Conservation (phyloP, 1,284 basidiomycete species). For the Heterobasidion occidentale region DNA sequence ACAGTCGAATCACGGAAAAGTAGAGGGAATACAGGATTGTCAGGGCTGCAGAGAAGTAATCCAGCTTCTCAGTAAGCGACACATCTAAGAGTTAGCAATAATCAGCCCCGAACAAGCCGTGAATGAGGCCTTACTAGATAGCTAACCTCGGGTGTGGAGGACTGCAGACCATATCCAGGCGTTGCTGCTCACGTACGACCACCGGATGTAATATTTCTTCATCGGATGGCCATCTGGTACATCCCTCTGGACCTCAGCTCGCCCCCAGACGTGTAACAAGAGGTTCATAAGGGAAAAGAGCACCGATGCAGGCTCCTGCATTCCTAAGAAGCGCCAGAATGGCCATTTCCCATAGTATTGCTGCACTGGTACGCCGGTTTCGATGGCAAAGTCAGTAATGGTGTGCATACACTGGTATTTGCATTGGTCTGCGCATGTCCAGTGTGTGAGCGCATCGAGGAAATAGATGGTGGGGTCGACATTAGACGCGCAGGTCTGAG, state of each 20-base stretch:
- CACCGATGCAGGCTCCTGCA: constrained; percentile 94
- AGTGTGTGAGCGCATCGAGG: constrained; percentile 49
- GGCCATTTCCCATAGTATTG: constrained; percentile 98
- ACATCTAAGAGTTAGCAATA: constrained; percentile 46
- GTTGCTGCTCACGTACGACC: constrained; percentile 75
- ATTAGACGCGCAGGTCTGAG: constrained; percentile 1
- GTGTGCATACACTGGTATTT: constrained; percentile 85
- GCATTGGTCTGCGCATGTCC: constrained; percentile 85
- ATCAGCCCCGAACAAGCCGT: neutral
- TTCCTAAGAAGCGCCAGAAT: constrained; percentile 77
- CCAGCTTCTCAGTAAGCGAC: constrained; percentile 80
- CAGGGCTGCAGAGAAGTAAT: constrained; percentile 92
- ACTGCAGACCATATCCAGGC: constrained; percentile 92
- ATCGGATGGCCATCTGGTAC: constrained; percentile 61
- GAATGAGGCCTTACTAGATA: constrained; percentile 14
- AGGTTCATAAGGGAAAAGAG: constrained; percentile 85
- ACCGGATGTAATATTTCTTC: constrained; percentile 59
- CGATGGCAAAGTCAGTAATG: constrained; percentile 60
- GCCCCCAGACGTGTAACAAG: constrained; percentile 59
- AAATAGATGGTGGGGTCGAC: constrained; percentile 22
- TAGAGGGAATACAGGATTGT: constrained; percentile 75
- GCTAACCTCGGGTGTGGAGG: constrained; percentile 84
- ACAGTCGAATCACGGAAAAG: constrained; percentile 68
- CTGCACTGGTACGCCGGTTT: constrained; percentile 36
- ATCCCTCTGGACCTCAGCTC: constrained; percentile 36